Evolutionary conservation across 495 filamentous ascomycete species (phyloP), one percentile per base, ranked within the genome.

Genomic region (Astrothelium macrocarpum): DNA sequence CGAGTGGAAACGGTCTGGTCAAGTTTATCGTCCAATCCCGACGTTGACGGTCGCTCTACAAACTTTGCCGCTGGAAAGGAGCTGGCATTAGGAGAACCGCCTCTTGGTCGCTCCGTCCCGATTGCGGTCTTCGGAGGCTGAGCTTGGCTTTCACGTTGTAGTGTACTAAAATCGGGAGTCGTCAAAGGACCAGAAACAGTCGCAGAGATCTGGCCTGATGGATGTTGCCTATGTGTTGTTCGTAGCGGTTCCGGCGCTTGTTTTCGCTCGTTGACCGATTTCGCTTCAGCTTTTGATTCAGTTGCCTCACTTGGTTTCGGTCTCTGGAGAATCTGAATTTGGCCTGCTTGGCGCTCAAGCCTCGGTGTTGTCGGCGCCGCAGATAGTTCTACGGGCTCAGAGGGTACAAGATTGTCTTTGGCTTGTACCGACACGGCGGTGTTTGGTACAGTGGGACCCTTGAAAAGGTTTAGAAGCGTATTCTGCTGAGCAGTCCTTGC

Each of bases 401-500:
- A 26, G 1, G 49, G 49, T 7, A 16, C 49, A 56, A 56, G 49
- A 2, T 56, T n/a, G 9, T n/a, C 9, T 11, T 56, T 56, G 49
- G 49, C 0, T 9, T 12, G 25, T n/a, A 11, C 25, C 16, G 49
- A 25, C 12, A 3, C 5, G 2, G n/a, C 7, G 2, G 25, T 9
- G 9, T 56, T 56, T 29, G 20, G 10, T 2, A 29, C 49, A 3
- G 49, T 0, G 11, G 49, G 4, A 29, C 23, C 9, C 25, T 25
- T n/a, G 49, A 56, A 56, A 2, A 56, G 2, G 20, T 56, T 56
- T 10, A 56, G 25, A 56, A 56, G 49, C 5, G 49, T 56, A 16
- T 56, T 56, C 49, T 56, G 49, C 20, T 56, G 49, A 9, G 49
- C 7, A 25, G 49, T 56, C 49, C 49, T 56, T 29, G 25, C 49